A percentile compares a stretch with the other conserved stretches of the same genome.
These are phyloP conservation scores for Nitzschia sp. DNA, from an alignment of 108 stramenopile genomes.

Conservation along the genomic window DNA sequence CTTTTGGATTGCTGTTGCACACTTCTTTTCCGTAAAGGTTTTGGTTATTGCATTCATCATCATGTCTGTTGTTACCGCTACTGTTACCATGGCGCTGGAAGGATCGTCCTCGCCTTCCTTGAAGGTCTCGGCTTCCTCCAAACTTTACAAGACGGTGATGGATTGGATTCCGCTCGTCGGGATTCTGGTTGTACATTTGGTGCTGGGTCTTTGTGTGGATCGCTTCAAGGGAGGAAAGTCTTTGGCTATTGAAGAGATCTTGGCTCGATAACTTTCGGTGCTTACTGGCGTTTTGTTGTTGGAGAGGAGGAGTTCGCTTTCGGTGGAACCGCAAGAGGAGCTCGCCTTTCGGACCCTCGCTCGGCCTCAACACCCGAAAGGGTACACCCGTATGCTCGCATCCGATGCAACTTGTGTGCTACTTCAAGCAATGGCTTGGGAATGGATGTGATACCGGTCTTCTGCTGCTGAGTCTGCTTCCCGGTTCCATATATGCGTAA, in stretches of 20 bases:
- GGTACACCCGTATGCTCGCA: no score
- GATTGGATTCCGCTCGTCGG: conserved; percentile 7
- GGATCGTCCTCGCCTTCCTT: background rate
- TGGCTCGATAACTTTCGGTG: conserved; percentile 3
- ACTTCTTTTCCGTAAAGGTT: background rate
- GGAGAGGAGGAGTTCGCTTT: no score
- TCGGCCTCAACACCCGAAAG: no score
- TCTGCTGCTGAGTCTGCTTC: no score
- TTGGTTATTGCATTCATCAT: background rate
- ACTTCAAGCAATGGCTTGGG: no score
- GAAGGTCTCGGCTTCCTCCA: background rate
- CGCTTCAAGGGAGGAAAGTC: background rate
- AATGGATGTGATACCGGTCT: no score
- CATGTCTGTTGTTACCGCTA: background rate
- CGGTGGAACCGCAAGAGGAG: no score
- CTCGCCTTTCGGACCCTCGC: no score
- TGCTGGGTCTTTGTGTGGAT: background rate
- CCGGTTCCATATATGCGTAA: no score
- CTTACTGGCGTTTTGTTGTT: no score
- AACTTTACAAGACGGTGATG: background rate
- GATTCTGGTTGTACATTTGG: background rate
- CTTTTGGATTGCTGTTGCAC: background rate
- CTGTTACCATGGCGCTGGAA: background rate
- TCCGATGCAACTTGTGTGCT: no score
- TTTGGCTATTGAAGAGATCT: background rate